Evolutionary conservation across 805 yeast species (phyloP), one percentile per base, ranked within the genome.

Genomic region (Diddensiella transvaalensis): DNA sequence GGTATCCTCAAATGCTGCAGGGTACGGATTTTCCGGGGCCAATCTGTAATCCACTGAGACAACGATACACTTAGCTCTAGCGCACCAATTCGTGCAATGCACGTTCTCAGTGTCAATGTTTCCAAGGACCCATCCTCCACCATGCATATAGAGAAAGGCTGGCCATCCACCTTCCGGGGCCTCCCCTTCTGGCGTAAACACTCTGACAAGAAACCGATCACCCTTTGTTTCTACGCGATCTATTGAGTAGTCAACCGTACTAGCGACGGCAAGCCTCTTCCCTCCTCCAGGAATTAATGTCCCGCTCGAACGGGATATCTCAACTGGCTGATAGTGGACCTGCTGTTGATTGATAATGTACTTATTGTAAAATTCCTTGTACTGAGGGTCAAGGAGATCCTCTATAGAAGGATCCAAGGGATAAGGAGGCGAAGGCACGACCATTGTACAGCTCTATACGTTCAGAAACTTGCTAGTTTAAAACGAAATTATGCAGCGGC

Each of bases 11-110:
- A 72, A 68, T 39, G 73, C 67, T 8, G 78, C 75, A 2, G 81
- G 80, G 55, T 63, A 76, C 19, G 76, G 75, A 54, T 62, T 53
- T 55, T 76, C 78, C 2, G 80, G 81, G 0, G 78, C 79, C 46
- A 74, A 58, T 37, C 80, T 51, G 59, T 76, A 76, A 54, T 76
- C 78, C 13, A 76, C 73, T 6, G 70, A 63, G 8, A 76, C 61
- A 11, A 74, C 76, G n/a, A 66, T 56, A 50, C 72, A 65, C 40
- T 66, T 50, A 8, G 71, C 66, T 19, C 54, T 46, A 32, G 66
- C 65, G 21, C 75, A 72, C 36, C 69, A 53, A 48, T 71, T 68
- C 2, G 76, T 66, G 51, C 76, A 72, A 55, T 61, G 70, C 2
- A 72, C 65, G 60, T 73, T 72, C 48, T 72, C 76, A 11, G 76